Evolutionary conservation across 2,329 filamentous ascomycete species (phyloP).

Genomic region (Fusarium proliferatum): DNA sequence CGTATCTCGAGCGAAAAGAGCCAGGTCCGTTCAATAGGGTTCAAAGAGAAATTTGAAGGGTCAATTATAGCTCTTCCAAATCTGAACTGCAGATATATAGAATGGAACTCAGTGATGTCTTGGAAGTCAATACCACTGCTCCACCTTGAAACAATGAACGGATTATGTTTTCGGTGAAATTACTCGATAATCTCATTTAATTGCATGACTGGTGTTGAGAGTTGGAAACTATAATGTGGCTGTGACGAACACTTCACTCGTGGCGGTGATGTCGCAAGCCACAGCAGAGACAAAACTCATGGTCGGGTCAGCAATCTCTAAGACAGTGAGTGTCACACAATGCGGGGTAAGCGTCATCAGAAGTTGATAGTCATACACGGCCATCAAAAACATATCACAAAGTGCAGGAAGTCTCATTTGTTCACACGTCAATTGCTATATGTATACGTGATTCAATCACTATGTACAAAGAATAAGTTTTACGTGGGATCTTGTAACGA

Average conservation of each 20-base stretch:
- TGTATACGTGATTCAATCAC: conserved; percentile 25
- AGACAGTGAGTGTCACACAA: background rate
- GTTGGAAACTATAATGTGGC: background rate
- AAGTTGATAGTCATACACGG: background rate
- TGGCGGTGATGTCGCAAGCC: background rate
- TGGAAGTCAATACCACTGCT: no score
- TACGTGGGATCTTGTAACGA: conserved; percentile 16
- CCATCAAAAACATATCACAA: background rate
- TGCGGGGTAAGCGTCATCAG: background rate
- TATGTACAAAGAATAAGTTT: conserved; percentile 44
- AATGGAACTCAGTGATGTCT: no score
- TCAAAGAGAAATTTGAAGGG: background rate
- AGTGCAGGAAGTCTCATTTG: background rate
- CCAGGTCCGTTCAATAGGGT: rapidly evolving
- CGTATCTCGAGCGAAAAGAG: background rate
- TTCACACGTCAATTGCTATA: conserved; percentile 1
- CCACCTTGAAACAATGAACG: rapidly evolving
- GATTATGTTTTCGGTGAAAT: background rate
- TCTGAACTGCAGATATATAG: no score
- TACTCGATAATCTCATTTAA: background rate
- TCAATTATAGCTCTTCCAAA: rapidly evolving
- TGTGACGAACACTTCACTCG: background rate
- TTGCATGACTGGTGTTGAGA: background rate
- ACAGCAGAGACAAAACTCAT: background rate
- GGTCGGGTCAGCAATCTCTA: background rate